Percentiles rank a stretch among this genome's conserved stretches.
phyloP scores from a whole-genome alignment of 768 basidiomycete genomes.

The Boletus barrowsii region DNA sequence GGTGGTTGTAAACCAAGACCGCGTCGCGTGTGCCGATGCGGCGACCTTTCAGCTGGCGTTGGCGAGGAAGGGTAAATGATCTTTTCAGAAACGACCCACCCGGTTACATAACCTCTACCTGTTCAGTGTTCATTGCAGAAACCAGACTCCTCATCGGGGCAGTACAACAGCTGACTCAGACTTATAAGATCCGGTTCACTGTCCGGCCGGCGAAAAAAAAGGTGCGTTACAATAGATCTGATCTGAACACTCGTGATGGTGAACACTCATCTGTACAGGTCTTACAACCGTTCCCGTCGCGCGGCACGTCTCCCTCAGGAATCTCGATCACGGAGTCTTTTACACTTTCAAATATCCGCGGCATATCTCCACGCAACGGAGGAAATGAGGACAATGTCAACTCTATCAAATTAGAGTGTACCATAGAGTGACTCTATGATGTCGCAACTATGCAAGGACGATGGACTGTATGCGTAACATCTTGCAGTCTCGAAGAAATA shows the following conservation, averaged over 20 bases:
- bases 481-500: neutral
- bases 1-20: neutral
- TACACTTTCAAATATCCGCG: constrained; percentile 7
- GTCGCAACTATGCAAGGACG: neutral
- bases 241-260: constrained; percentile 12
- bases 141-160: neutral
- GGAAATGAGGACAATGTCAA: neutral
- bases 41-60: constrained; percentile 15
- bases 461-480: neutral
- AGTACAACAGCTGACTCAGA: constrained; percentile 9
- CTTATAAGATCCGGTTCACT: constrained; percentile 2
- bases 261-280: neutral
- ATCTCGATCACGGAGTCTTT: constrained; percentile 2
- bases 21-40: constrained; percentile 24
- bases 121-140: constrained; percentile 7
- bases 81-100: neutral
- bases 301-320: neutral
- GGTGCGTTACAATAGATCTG: constrained; percentile 10
- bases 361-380: neutral
- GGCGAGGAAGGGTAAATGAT: constrained; percentile 10
- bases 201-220: constrained; percentile 5
- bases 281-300: constrained; percentile 23
- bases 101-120: constrained; percentile 13
- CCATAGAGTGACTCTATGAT: neutral
- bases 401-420: neutral